Evolutionary conservation across 1,284 basidiomycete genomes (phyloP), one percentile per base, ranked within the genome.

Genomic region (Rhodotorula sp.): DNA sequence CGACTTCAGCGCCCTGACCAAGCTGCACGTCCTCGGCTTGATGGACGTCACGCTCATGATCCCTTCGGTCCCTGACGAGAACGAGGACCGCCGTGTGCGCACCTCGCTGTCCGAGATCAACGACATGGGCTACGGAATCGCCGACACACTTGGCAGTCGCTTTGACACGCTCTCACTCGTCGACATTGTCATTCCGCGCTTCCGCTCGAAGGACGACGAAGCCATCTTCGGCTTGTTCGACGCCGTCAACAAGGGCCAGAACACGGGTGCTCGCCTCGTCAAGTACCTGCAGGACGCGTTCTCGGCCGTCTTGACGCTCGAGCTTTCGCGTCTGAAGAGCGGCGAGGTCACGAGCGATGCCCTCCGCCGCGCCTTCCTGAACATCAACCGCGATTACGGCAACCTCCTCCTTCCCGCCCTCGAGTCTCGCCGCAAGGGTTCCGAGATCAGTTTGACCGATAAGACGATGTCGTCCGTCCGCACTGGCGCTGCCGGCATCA

Each of bases 181-280:
- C 74, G 95, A 99, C 80, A 85, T 98, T 30, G 94, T 95, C 10
- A 87, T 93, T n/a, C 89, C 90, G 29, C 86, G 90, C 73, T 97
- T 95, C 82, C 87, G 90, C 15, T 88, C 87, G 47, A 83, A 84
- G 66, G 85, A 87, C 56, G 86, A 89, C 76, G 91, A 96, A 81
- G 92, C 91, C n/a, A 83, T 99, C 34, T 95, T 99, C 77, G 96
- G 94, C 27, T 92, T 99, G 86, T 98, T 99, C 80, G 94, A 82
- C 67, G 80, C 79, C 4, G 92, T 44, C 85, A 85, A 88, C 44
- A 87, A 88, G 4, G 78, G 77, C 20, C 72, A 74, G 24, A 77
- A 77, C 56, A 78, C 78, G 9, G 79, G 80, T 4, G 81, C 81
- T 27, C 81, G 81, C 70, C 79, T 84, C 53, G 80, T 83, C 30